Evolutionary conservation across 495 filamentous ascomycete species (phyloP), one percentile per base, ranked within the genome.

Genomic region (Talaromyces liani): DNA sequence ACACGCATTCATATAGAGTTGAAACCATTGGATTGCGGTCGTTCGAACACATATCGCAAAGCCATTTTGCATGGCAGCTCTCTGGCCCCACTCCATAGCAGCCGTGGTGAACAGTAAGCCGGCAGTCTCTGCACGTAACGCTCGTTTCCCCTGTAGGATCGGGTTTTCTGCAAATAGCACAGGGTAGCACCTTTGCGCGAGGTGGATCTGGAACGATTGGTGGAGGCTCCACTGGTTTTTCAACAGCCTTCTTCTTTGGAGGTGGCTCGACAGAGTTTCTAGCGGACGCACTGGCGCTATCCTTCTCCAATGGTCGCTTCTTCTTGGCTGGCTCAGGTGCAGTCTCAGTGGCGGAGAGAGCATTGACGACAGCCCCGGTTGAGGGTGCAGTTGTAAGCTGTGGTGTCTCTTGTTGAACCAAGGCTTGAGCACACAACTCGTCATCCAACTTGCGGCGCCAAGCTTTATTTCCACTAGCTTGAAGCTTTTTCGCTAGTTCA

Each of bases 1-100:
- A 79, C 45, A 95, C 87, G 73, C 94, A 98, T 74, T 93, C 88
- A 72, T 98, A 98, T 70, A 85, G 82, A 59, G 92, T 93, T 24
- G 93, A 95, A 22, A 94, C 86, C 65, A 88, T 84, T 3, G 91
- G 91, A 64, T 84, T 91, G 68, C 91, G 89, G 68, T 98, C 94
- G 70, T 98, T 98, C 12, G 85, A 79, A 76, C 94, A 98, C 85
- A 90, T 93, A 74, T 98, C 94, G 74, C 94, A 98, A 20, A 90
- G 81, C 94, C 94, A 98, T 74, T 96, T 96, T 59, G 81, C 83
- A 29, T 82, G 80, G 47, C 84, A 84, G n/a, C 87, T 84, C 54
- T 81, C 82, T 29, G 90, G 86, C 2, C 84, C 73, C 33, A 98
- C 81, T 18, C 94, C 94, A 72, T 97, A 98, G 73, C 94, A 98